phyloP scores from a whole-genome alignment of 257 asterid species.

The Nicotiana undulata region DNA sequence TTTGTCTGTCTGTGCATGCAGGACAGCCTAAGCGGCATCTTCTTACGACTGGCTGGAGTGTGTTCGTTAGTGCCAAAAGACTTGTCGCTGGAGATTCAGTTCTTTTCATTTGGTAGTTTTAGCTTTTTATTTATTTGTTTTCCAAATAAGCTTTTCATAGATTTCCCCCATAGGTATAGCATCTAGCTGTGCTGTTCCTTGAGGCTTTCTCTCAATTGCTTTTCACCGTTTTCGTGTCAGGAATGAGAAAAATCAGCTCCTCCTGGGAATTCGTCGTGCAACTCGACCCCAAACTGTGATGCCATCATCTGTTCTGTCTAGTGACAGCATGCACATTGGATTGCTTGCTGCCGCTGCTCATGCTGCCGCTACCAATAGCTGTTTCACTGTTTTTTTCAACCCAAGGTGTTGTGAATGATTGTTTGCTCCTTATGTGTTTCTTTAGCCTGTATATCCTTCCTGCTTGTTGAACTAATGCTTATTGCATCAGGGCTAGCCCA shows the following conservation, averaged over 20 bases:
- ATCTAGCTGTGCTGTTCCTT: neutral
- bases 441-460: neutral
- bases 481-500: constrained; percentile 80
- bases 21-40: constrained; percentile 59
- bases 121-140: neutral
- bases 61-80: constrained; percentile 52
- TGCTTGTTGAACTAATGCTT: constrained; percentile 14
- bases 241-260: constrained; percentile 97
- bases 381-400: constrained; percentile 89
- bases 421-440: neutral
- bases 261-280: constrained; percentile 92
- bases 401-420: constrained; percentile 60
- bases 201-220: constrained; percentile 4
- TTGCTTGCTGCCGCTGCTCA: constrained; percentile 99
- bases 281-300: constrained; percentile 92
- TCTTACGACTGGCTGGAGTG: constrained; percentile 59
- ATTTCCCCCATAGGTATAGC: neutral
- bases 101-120: constrained; percentile 49
- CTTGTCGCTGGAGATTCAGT: constrained; percentile 53
- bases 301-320: constrained; percentile 98
- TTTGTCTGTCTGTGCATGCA: constrained; percentile 14
- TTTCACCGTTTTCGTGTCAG: constrained; percentile 20
- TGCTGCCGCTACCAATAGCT: constrained; percentile 97
- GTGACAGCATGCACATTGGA: constrained; percentile 99
- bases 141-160: neutral